Conservation (phyloP, 1,284 basidiomycete species). For the Polyporus tsugae region DNA sequence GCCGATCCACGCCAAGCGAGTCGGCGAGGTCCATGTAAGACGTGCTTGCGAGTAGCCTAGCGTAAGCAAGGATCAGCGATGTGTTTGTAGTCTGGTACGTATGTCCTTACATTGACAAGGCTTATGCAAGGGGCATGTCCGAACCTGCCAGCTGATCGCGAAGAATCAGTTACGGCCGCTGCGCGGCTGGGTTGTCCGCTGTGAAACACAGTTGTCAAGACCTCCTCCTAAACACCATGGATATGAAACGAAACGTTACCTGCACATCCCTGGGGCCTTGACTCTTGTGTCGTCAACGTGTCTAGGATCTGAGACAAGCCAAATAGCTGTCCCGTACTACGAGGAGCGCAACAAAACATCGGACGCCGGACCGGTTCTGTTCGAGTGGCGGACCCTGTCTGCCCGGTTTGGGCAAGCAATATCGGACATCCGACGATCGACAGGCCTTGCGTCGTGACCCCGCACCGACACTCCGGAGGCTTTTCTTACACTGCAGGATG, state of each 20-base stretch:
- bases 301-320: not conserved
- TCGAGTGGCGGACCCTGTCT: not conserved
- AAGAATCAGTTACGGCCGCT: not conserved
- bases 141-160: too few relatives aligned
- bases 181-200: not conserved
- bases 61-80: not conserved
- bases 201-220: not conserved
- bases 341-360: not conserved
- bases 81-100: not conserved
- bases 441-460: not conserved
- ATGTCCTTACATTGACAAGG: not conserved
- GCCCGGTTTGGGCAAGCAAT: not conserved
- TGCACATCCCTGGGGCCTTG: not conserved
- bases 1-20: not conserved
- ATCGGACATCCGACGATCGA: not conserved
- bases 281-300: not conserved
- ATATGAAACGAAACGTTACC: not conserved
- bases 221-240: not conserved
- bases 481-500: not conserved
- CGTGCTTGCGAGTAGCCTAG: not conserved
- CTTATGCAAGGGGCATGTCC: not conserved
- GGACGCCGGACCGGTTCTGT: not conserved
- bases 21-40: not conserved
- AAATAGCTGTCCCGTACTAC: not conserved
- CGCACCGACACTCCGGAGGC: conserved; percentile 6